A percentile compares a stretch with the other conserved stretches of the same genome.
These are phyloP conservation scores for Xylariaceae sp. DNA, from an alignment of 2,329 filamentous ascomycete species.

Conservation along the genomic window DNA sequence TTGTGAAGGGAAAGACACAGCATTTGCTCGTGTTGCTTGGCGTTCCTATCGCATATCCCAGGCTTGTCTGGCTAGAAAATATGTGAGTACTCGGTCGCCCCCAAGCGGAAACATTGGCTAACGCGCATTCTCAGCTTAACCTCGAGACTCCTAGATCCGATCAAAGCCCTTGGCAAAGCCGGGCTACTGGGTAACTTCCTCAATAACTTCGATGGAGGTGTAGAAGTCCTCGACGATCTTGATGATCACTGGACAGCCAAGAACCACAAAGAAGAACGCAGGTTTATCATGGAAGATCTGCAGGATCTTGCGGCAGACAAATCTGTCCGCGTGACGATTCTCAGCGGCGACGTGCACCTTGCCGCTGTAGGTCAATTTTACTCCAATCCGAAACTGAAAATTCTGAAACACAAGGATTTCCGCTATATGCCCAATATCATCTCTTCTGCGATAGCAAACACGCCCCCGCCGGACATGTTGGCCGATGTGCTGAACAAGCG, in stretches of 20 bases:
- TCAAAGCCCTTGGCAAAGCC: constrained; percentile 81
- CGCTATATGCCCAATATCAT: constrained; percentile 96
- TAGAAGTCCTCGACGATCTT: constrained; percentile 86
- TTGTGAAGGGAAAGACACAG: constrained; percentile 78
- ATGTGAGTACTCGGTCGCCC: constrained; percentile 45
- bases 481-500: constrained; percentile 90
- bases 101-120: constrained; percentile 20
- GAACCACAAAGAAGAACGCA: constrained; percentile 87
- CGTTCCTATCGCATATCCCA: constrained; percentile 77
- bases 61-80: constrained; percentile 69
- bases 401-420: constrained; percentile 87
- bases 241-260: constrained; percentile 98
- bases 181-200: constrained; percentile 76
- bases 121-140: constrained; percentile 58
- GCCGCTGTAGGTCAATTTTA: constrained; percentile 93
- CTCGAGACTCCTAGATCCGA: constrained; percentile 78
- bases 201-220: constrained; percentile 86
- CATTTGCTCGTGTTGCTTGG: constrained; percentile 86
- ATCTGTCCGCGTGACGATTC: constrained; percentile 83
- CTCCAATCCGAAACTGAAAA: constrained; percentile 73
- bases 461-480: constrained; percentile 80
- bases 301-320: constrained; percentile 93
- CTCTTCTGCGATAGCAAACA: constrained; percentile 90
- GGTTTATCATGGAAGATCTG: constrained; percentile 80
- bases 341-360: constrained; percentile 92